Conservation (phyloP, 192 early-diverging fungal species). For the Entophlyctis luteolus region DNA sequence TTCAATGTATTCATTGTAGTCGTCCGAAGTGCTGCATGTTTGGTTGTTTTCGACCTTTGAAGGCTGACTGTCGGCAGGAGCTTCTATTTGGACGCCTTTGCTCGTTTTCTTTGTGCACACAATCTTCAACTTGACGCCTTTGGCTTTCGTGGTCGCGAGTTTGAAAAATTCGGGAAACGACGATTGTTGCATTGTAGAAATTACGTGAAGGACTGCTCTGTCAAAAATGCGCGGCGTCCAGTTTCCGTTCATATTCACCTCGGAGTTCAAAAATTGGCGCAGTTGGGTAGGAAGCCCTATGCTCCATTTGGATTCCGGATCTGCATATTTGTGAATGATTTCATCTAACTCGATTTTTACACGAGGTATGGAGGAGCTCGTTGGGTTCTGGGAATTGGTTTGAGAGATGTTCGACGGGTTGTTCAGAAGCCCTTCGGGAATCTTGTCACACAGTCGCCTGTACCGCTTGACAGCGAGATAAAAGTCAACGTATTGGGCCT, state of each 20-base stretch:
- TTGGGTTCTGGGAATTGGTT: not conserved
- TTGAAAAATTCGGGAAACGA: conserved; percentile 16
- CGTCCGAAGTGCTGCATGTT: not conserved
- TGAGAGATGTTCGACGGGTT: not conserved
- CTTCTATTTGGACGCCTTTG: conserved; percentile 9
- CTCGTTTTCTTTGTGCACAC: conserved; percentile 18
- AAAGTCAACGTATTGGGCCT: conserved; percentile 18
- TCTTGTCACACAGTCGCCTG: conserved; percentile 11
- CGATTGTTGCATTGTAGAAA: not conserved
- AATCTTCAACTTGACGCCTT: conserved; percentile 24
- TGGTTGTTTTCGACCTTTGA: too few relatives aligned
- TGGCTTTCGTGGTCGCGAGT: conserved; percentile 14
- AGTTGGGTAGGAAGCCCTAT: not conserved
- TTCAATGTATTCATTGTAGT: not conserved
- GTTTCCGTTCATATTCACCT: conserved; percentile 17
- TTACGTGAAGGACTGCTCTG: not conserved
- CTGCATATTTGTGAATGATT: conserved; percentile 11
- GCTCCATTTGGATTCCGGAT: conserved; percentile 2
- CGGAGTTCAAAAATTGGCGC: conserved; percentile 5
- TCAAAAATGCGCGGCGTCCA: conserved; percentile 20
- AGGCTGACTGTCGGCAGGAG: not conserved
- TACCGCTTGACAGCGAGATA: conserved; percentile 18
- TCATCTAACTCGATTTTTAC: conserved; percentile 8
- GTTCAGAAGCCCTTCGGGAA: conserved; percentile 18
- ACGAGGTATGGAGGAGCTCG: not conserved